These are phyloP conservation scores for Nannizzia gypsea DNA, from an alignment of 2,329 filamentous ascomycete species.

Conservation along the genomic window DNA sequence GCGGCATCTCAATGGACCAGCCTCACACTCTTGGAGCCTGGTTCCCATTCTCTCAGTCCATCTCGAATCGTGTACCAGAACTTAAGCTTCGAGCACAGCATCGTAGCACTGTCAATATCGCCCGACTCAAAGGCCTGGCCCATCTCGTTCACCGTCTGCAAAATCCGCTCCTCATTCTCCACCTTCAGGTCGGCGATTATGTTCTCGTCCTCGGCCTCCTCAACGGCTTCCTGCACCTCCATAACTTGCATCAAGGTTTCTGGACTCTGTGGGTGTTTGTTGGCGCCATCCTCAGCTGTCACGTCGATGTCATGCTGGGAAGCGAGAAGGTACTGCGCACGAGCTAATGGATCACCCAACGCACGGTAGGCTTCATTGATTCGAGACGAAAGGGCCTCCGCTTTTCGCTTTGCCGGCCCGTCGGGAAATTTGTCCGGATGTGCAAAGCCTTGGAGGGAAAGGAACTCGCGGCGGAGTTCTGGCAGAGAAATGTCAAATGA, in stretches of 20 bases:
- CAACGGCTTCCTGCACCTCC: slow-evolving; percentile 65
- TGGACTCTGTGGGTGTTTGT: slow-evolving; percentile 54
- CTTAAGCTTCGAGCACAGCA: slow-evolving; percentile 63
- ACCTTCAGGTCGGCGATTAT: slow-evolving; percentile 53
- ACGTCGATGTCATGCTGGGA: slow-evolving; percentile 60
- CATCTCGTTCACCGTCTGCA: slow-evolving; percentile 49
- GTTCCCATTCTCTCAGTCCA: slow-evolving; percentile 72
- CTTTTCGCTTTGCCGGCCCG: slow-evolving; percentile 42
- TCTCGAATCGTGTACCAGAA: slow-evolving; percentile 88
- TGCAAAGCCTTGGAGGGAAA: slow-evolving; percentile 57
- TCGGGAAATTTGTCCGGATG: slow-evolving; percentile 40
- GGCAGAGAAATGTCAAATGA: slow-evolving; percentile 62
- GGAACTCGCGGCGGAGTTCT: slow-evolving; percentile 69
- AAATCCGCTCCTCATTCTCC: slow-evolving; percentile 58
- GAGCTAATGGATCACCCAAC: slow-evolving; percentile 60
- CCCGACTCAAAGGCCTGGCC: slow-evolving; percentile 54
- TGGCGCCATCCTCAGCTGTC: slow-evolving; percentile 58
- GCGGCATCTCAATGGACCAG: slow-evolving; percentile 38
- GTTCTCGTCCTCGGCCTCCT: slow-evolving; percentile 51
- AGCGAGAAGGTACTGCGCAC: slow-evolving; percentile 77
- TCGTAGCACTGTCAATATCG: slow-evolving; percentile 54
- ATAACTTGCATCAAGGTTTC: slow-evolving; percentile 76
- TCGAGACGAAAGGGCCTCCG: slow-evolving; percentile 64
- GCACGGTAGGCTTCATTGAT: slow-evolving; percentile 93
- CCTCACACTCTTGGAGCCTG: slow-evolving; percentile 49